phyloP scores from a whole-genome alignment of 331 rosid species.

The Prunus yedoensis region DNA sequence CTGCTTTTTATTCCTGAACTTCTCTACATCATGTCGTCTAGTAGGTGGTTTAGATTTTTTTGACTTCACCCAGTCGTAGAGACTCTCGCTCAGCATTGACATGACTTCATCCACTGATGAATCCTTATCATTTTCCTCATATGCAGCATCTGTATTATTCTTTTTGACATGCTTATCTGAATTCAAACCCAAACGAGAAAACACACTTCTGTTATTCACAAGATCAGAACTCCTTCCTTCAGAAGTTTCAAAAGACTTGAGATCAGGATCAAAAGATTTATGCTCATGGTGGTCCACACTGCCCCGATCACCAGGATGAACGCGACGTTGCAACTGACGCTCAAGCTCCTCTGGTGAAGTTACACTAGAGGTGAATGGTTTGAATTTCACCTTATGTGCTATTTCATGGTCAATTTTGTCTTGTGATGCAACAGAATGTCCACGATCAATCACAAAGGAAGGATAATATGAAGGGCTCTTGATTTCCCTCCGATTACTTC shows the following conservation, averaged over 20 bases:
- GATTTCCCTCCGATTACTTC: slow-evolving; percentile 25
- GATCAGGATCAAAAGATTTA: slow-evolving; percentile 26
- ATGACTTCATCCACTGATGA: slow-evolving; percentile 52
- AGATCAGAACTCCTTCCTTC: slow-evolving; percentile 28
- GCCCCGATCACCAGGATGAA: slow-evolving; percentile 1
- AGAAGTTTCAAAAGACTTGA: slow-evolving; percentile 27
- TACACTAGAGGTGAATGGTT: slow-evolving; percentile 13
- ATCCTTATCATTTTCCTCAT: slow-evolving; percentile 23
- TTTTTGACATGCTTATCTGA: slow-evolving; percentile 25
- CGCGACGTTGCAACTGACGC: neutral
- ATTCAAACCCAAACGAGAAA: slow-evolving; percentile 55
- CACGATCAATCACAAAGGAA: slow-evolving; percentile 10
- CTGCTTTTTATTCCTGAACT: slow-evolving; percentile 26
- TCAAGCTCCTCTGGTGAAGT: slow-evolving; percentile 24
- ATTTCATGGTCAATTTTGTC: slow-evolving; percentile 31
- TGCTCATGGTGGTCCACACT: neutral
- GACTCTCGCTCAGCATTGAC: slow-evolving; percentile 39
- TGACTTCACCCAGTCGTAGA: slow-evolving; percentile 21
- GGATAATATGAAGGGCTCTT: slow-evolving; percentile 32
- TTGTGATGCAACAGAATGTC: slow-evolving; percentile 25
- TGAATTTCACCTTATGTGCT: slow-evolving; percentile 25
- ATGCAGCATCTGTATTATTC: slow-evolving; percentile 1
- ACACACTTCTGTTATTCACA: slow-evolving; percentile 49
- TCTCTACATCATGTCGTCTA: slow-evolving; percentile 19
- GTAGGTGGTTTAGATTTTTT: slow-evolving; percentile 28